Conservation (phyloP, 202 grass and related monocot species). For the Musa balbisiana region DNA sequence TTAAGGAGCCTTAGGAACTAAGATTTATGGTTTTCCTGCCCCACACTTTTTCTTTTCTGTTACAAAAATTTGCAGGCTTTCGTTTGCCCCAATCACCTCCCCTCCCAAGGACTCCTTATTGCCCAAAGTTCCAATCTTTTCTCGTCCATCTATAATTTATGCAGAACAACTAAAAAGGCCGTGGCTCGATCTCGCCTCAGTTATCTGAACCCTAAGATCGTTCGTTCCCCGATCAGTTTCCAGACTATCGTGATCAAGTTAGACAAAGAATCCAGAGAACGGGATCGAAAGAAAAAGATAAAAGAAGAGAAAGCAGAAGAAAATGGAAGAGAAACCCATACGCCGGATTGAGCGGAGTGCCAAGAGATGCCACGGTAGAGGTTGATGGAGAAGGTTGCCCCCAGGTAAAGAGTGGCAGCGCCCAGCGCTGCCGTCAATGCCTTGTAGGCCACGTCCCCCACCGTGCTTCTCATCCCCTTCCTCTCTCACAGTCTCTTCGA, state of each 20-base stretch:
- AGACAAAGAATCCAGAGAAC: background rate
- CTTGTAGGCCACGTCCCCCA: constrained; percentile 68
- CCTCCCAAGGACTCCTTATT: background rate
- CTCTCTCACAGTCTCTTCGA: constrained; percentile 2
- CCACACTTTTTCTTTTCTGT: background rate
- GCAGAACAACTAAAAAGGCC: background rate
- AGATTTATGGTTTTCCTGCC: background rate
- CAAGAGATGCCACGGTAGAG: constrained; percentile 82
- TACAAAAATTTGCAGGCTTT: background rate
- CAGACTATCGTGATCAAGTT: background rate
- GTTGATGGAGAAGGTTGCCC: constrained; percentile 79
- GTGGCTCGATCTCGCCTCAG: background rate
- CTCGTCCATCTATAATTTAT: background rate
- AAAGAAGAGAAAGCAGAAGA: background rate
- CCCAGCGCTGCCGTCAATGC: constrained; percentile 57
- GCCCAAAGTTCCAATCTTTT: background rate
- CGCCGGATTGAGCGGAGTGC: constrained; percentile 68
- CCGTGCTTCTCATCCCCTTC: constrained; percentile 25
- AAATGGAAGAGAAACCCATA: background rate
- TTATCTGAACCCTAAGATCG: background rate
- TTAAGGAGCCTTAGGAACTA: background rate
- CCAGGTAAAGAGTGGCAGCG: constrained; percentile 64
- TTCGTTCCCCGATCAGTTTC: background rate
- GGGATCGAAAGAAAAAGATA: background rate
- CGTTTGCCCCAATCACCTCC: background rate